phyloP scores from a whole-genome alignment of 345 rosid genomes.

The Luvunga scandens region DNA sequence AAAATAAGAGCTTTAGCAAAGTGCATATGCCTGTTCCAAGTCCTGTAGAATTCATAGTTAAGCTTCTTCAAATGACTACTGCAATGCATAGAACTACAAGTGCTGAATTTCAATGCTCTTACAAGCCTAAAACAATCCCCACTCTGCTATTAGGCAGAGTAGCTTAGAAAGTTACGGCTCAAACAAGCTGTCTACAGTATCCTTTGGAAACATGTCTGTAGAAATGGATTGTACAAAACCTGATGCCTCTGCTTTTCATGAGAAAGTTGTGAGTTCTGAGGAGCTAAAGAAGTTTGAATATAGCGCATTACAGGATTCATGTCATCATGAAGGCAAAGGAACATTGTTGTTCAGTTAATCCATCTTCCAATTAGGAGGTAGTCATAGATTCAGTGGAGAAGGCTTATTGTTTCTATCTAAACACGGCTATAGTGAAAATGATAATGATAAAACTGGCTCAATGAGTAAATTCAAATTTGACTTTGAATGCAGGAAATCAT shows the following conservation, averaged over 20 bases:
- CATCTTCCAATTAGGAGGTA: neutral
- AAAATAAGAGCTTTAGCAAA: neutral
- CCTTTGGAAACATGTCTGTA: neutral
- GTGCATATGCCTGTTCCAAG: neutral
- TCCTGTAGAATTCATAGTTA: neutral
- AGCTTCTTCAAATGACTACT: neutral
- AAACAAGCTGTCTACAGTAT: neutral
- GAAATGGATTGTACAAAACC: neutral
- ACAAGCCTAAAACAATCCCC: neutral
- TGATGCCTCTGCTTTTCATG: too few relatives aligned
- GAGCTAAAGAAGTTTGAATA: slow-evolving; percentile 19
- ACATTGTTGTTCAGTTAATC: slow-evolving; percentile 20
- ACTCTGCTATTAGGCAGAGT: neutral
- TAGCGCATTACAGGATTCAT: neutral
- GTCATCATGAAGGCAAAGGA: slow-evolving; percentile 13
- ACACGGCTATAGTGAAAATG: too few relatives aligned
- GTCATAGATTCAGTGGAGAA: neutral
- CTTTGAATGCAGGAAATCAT: neutral
- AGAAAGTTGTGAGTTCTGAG: slow-evolving; percentile 7
- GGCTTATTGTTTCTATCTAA: too few relatives aligned
- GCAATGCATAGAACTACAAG: neutral
- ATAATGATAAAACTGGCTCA: neutral
- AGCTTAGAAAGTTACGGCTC: slow-evolving; percentile 10
- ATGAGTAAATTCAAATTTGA: neutral
- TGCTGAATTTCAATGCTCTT: neutral